A percentile compares a stretch with the other conserved stretches of the same genome.
These are phyloP conservation scores for Climacium dendroides DNA, from an alignment of 225 moss, liverwort and hornwort genomes.

Conservation along the genomic window DNA sequence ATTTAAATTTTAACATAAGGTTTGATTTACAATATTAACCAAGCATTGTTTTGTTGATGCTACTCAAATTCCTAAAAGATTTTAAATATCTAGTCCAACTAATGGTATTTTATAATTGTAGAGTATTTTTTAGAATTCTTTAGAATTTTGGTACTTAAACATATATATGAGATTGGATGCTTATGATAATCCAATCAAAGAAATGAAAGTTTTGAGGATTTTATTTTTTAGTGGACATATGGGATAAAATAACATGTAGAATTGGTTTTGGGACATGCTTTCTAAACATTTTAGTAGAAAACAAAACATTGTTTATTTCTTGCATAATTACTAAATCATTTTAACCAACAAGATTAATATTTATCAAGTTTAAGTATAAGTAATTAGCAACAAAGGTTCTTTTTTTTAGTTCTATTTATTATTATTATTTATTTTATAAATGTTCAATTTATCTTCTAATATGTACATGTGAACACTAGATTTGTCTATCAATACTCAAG, in stretches of 20 bases:
- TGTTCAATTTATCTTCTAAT: not conserved
- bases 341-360: not conserved
- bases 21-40: not conserved
- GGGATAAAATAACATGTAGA: not conserved
- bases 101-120: not conserved
- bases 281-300: not conserved
- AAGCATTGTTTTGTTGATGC: not conserved
- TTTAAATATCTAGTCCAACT: accelerated
- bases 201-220: not conserved
- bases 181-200: not conserved
- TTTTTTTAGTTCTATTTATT: not conserved
- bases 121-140: too few species aligned
- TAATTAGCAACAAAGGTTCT: not conserved
- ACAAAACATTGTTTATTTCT: not conserved
- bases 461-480: accelerated
- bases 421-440: too few species aligned
- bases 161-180: too few species aligned
- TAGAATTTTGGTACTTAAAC: not conserved
- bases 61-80: not conserved
- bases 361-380: not conserved
- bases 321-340: not conserved
- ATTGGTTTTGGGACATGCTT: accelerated
- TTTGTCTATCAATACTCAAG: not conserved
- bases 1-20: not conserved
- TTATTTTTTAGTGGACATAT: not conserved